phyloP scores from a whole-genome alignment of 2,329 filamentous ascomycete genomes.

The Fusarium proliferatum region DNA sequence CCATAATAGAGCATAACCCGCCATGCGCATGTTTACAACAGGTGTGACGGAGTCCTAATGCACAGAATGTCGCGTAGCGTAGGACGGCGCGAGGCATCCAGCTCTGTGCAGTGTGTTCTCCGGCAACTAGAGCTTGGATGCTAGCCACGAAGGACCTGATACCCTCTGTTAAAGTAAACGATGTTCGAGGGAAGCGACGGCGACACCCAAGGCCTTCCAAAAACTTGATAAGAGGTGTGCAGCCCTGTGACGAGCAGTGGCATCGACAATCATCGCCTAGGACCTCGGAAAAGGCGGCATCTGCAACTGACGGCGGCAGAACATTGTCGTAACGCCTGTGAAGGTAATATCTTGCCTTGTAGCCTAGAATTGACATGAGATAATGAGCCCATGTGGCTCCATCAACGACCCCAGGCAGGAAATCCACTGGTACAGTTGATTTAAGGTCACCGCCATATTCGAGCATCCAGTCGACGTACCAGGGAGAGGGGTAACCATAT shows the following conservation, averaged over 20 bases:
- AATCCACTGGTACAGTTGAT: fast-evolving
- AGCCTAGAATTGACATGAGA: fast-evolving
- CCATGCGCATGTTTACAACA: neutral
- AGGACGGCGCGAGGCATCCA: neutral
- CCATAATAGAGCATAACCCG: fast-evolving
- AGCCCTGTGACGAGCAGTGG: neutral
- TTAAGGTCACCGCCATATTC: fast-evolving
- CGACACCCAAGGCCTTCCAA: neutral
- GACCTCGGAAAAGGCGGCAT: fast-evolving
- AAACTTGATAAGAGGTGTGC: neutral
- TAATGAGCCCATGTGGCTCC: neutral
- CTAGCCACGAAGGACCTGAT: neutral
- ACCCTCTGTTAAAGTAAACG: fast-evolving
- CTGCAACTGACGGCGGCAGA: neutral
- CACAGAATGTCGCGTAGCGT: fast-evolving
- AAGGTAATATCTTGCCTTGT: too few relatives aligned
- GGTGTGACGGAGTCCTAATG: neutral
- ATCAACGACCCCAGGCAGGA: fast-evolving
- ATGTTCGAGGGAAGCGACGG: neutral
- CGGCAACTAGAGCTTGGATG: fast-evolving
- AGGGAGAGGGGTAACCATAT: fast-evolving
- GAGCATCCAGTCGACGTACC: neutral
- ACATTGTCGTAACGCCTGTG: too few relatives aligned
- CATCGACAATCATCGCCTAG: neutral
- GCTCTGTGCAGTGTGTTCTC: fast-evolving